phyloP scores from a whole-genome alignment of 805 yeast species.

The Cyberlindnera mississippiensis region DNA sequence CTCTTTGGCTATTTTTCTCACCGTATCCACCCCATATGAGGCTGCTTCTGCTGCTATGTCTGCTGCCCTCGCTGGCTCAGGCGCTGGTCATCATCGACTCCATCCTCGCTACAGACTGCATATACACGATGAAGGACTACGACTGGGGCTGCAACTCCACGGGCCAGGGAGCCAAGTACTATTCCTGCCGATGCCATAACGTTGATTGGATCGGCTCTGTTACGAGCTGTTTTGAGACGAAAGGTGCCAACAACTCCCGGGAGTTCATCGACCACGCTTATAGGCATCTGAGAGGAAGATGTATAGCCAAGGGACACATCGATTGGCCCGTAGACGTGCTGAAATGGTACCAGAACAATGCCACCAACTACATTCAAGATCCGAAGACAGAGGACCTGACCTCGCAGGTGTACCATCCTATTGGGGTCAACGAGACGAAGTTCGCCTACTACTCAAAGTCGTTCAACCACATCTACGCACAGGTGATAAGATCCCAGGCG shows the following conservation, averaged over 20 bases:
- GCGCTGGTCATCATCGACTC: slow-evolving; percentile 31
- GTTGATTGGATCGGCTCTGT: slow-evolving; percentile 42
- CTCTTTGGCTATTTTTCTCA: no score
- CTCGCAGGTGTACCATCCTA: slow-evolving; percentile 29
- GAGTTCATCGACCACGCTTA: slow-evolving; percentile 36
- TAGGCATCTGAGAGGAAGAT: slow-evolving; percentile 34
- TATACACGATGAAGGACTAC: slow-evolving; percentile 35
- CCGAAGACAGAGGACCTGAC: slow-evolving; percentile 26
- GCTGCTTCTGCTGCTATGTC: neutral
- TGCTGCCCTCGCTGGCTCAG: slow-evolving; percentile 1
- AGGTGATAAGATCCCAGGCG: slow-evolving; percentile 37
- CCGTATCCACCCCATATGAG: neutral
- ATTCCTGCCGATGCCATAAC: slow-evolving; percentile 39
- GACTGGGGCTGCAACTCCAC: slow-evolving; percentile 43
- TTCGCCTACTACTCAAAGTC: slow-evolving; percentile 32
- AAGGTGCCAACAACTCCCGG: slow-evolving; percentile 26
- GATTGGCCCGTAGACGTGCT: slow-evolving; percentile 33
- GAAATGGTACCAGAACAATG: slow-evolving; percentile 32
- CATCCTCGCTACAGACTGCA: slow-evolving; percentile 37
- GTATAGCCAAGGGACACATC: slow-evolving; percentile 32
- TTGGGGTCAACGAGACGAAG: slow-evolving; percentile 30
- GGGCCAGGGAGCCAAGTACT: slow-evolving; percentile 31
- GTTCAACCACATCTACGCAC: slow-evolving; percentile 35
- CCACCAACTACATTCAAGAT: slow-evolving; percentile 32
- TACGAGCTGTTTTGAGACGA: slow-evolving; percentile 37